Percentiles rank a stretch among this genome's conserved stretches.
Conservation (phyloP, 768 basidiomycete genomes). For the Russula brevipes region DNA sequence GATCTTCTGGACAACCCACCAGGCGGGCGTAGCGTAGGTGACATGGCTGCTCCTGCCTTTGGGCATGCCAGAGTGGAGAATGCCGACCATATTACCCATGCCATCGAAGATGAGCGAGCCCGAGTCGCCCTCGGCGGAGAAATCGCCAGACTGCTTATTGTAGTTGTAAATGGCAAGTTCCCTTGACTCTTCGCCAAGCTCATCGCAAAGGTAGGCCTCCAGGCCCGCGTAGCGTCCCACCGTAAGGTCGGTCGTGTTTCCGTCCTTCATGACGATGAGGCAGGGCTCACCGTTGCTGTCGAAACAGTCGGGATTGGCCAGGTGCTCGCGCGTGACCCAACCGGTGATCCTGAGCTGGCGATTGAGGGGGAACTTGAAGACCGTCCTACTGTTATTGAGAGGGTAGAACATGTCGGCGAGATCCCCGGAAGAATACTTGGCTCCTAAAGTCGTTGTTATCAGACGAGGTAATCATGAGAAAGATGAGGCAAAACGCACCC, state of each 20-base stretch:
- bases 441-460: neutral
- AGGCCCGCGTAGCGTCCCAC: neutral
- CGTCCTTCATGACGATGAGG: neutral
- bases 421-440: neutral
- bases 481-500: neutral
- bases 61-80: neutral
- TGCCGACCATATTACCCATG: neutral
- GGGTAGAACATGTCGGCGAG: neutral
- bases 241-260: neutral
- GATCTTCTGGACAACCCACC: neutral
- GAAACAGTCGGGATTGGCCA: neutral
- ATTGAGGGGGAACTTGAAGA: neutral
- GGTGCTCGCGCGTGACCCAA: neutral
- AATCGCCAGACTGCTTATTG: neutral
- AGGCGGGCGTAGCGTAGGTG: neutral
- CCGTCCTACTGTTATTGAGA: neutral
- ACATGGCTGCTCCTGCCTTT: neutral
- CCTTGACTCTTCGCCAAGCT: neutral
- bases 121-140: neutral
- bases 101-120: neutral
- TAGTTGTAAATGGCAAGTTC: constrained; percentile 2
- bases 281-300: neutral
- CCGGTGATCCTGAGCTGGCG: neutral
- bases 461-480: neutral
- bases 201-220: neutral